These are phyloP conservation scores for Populus hybrid DNA, from an alignment of 441 rosid species.

Conservation along the genomic window DNA sequence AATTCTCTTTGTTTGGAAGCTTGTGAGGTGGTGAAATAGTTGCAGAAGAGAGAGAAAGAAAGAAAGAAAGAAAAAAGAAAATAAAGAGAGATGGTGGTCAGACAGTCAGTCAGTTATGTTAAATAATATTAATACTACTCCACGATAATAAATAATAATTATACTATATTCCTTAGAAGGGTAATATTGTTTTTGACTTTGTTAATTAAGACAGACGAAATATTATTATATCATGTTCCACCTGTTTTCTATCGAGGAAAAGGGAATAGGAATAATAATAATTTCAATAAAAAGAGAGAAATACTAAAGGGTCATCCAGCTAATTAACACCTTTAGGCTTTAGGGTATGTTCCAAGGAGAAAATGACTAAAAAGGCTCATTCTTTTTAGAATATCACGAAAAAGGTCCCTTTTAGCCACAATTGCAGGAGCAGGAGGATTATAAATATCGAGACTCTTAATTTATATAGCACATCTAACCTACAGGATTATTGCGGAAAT, in stretches of 20 bases:
- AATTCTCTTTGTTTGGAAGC: constrained; percentile 87
- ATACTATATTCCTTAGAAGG: constrained; percentile 23
- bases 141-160: neutral
- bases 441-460: neutral
- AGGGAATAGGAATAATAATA: neutral
- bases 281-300: neutral
- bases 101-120: constrained; percentile 50
- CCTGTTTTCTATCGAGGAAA: constrained; percentile 13
- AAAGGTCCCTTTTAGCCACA: constrained; percentile 76
- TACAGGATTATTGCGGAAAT: neutral
- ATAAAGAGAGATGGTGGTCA: constrained; percentile 47
- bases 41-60: constrained; percentile 41
- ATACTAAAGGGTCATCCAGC: constrained; percentile 40
- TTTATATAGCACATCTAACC: too few species aligned
- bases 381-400: constrained; percentile 46
- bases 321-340: constrained; percentile 53
- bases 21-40: constrained; percentile 55
- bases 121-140: constrained; percentile 24
- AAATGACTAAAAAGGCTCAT: constrained; percentile 48
- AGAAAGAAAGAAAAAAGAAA: constrained; percentile 23
- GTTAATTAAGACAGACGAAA: constrained; percentile 36
- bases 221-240: constrained; percentile 5
- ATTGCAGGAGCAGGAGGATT: constrained; percentile 9
- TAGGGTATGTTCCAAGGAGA: constrained; percentile 47
- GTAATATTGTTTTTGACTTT: constrained; percentile 40